A percentile compares a stretch with the other conserved stretches of the same genome.
Conservation (phyloP, 768 basidiomycete species). For the Trametes coccinea region DNA sequence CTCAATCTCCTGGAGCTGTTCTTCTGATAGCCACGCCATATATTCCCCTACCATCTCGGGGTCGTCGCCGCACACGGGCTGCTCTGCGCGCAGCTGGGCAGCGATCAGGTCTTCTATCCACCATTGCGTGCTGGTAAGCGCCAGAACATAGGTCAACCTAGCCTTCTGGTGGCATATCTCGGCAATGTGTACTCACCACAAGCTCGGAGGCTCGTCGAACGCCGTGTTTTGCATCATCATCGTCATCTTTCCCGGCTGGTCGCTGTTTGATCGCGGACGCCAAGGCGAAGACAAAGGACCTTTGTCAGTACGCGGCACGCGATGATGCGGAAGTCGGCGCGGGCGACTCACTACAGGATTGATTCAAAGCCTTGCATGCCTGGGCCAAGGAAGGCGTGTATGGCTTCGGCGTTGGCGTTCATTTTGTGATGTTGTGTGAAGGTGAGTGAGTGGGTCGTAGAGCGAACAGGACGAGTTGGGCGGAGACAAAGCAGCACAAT, state of each 20-base stretch:
- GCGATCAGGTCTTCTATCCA: constrained; percentile 4
- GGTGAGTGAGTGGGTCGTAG: not conserved
- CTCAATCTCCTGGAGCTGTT: not conserved
- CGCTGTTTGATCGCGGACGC: not conserved
- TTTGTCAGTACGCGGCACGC: not conserved
- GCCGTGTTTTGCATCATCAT: not conserved
- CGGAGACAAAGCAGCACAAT: too few species aligned
- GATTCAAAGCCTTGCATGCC: not conserved
- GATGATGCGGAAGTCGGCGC: too few species aligned
- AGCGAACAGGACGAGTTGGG: not conserved
- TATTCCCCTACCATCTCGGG: not conserved
- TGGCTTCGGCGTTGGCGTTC: not conserved
- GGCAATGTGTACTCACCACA: constrained; percentile 1
- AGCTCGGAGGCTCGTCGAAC: not conserved
- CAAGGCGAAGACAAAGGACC: not conserved
- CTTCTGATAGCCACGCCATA: constrained; percentile 5
- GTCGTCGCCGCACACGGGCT: constrained; percentile 5
- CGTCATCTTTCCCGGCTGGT: not conserved
- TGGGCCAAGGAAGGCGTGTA: constrained; percentile 1
- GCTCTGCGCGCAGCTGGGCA: not conserved
- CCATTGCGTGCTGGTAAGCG: constrained; percentile 1
- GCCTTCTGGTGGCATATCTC: not conserved
- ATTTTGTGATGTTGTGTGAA: not conserved
- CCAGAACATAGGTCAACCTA: not conserved
- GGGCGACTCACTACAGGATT: not conserved